Evolutionary conservation across 2,329 filamentous ascomycete genomes (phyloP), one percentile per base, ranked within the genome.

Genomic region (Cladosporium oxysporum): DNA sequence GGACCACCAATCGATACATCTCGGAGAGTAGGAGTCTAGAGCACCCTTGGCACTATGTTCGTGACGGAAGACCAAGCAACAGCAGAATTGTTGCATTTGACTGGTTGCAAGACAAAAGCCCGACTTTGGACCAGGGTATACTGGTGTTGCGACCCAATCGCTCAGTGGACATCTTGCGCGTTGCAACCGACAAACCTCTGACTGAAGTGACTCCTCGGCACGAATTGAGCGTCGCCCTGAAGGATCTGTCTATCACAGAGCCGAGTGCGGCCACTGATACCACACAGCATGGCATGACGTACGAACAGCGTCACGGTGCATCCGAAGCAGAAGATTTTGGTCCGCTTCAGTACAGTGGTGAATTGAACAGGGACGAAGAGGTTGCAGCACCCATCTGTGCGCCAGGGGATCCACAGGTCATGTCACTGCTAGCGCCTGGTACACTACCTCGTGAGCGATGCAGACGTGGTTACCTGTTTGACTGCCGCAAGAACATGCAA

Each of bases 401-500:
- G 16, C 58, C 66, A 26, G 64, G 68, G 12, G 68, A 71, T 26
- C 62, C 71, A n/a, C 69, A 69, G 12, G 47, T 76, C 6, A 55
- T 67, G 14, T 65, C 62, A 26, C 37, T 75, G 18, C 65, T 75
- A 12, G 69, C 74, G 12, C 60, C 69, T 28, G 63, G 69, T 0
- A 79, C 79, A 1, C 74, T 84, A 6, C 80, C 82, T 55, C 81
- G 82, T 52, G 76, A 82, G 68, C 82, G 87, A 16, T 88, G 86
- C 71, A 80, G 81, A 66, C 84, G 85, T 72, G 87, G 83, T 18
- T 84, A 84, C 68, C 76, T 80, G 7, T 81, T 88, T 57, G 81
- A 93, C 71, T 88, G 87, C 66, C 78, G 79, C 18, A 84, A 81
- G 58, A 95, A 95, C 72, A 84, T 85, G 68, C 79, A 83, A 6